Evolutionary conservation across 1,139 yeast genomes (phyloP).

Genomic region (Nakaseomyces uthaithaninus): DNA sequence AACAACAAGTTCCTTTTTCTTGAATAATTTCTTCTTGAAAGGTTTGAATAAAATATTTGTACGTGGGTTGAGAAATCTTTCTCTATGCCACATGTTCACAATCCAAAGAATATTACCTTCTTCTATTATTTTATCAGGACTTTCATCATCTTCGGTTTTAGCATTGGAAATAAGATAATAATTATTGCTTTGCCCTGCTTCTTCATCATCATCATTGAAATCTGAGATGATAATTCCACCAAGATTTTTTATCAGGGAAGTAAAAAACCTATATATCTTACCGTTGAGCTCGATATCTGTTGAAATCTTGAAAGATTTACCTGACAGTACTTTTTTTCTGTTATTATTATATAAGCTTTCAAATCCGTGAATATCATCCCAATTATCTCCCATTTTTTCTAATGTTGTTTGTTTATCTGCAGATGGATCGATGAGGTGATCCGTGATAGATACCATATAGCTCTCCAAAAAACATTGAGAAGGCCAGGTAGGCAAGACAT

Average conservation of each 20-base stretch:
- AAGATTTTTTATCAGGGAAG: slow-evolving; percentile 32
- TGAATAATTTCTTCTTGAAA: slow-evolving; percentile 46
- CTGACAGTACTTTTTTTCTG: not conserved
- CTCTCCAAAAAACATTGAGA: slow-evolving; percentile 57
- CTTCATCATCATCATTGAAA: slow-evolving; percentile 27
- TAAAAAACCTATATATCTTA: slow-evolving; percentile 28
- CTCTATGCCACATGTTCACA: slow-evolving; percentile 51
- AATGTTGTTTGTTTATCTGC: slow-evolving; percentile 10
- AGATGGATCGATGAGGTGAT: slow-evolving; percentile 37
- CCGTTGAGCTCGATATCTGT: slow-evolving; percentile 31
- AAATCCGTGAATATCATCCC: slow-evolving; percentile 17
- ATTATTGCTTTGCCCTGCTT: slow-evolving; percentile 53
- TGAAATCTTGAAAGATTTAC: slow-evolving; percentile 23
- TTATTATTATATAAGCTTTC: slow-evolving; percentile 18
- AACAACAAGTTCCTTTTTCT: slow-evolving; percentile 43
- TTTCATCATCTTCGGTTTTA: slow-evolving; percentile 35
- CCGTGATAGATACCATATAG: slow-evolving; percentile 43
- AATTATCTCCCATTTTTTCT: slow-evolving; percentile 21
- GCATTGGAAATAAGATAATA: slow-evolving; percentile 35
- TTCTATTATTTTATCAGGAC: slow-evolving; percentile 27
- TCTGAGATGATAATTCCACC: slow-evolving; percentile 37
- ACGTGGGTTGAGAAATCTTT: slow-evolving; percentile 51
- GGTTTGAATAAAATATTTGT: slow-evolving; percentile 52
- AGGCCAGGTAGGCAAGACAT: slow-evolving; percentile 72
- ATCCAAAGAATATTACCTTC: slow-evolving; percentile 75